phyloP scores from a whole-genome alignment of 2,329 filamentous ascomycete species.

The Alternaria longipes region DNA sequence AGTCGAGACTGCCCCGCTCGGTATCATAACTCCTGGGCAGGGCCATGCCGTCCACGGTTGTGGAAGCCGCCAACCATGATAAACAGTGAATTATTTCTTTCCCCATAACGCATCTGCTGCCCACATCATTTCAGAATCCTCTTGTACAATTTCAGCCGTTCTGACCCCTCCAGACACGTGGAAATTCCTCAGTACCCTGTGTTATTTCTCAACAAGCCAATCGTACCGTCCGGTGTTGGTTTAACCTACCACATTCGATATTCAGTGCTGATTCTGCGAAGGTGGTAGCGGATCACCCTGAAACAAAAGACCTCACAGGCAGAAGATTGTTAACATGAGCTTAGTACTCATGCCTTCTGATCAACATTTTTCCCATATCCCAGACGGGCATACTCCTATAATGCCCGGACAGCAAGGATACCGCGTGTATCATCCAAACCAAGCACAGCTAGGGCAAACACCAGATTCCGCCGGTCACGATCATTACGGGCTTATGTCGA shows the following conservation, averaged over 20 bases:
- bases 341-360: conserved; percentile 2
- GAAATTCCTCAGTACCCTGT: not conserved
- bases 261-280: not conserved
- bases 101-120: not conserved
- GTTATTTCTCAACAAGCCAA: not conserved
- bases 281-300: not conserved
- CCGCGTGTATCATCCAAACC: not conserved
- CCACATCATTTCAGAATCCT: not conserved
- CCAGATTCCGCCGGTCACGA: not conserved
- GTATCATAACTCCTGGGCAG: not conserved
- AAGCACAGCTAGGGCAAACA: not conserved
- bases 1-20: not conserved
- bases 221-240: not conserved
- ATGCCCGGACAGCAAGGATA: not conserved
- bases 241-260: not conserved
- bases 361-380: not conserved
- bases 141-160: not conserved
- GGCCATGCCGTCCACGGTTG: conserved; percentile 6
- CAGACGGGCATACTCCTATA: not conserved
- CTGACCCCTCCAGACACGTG: not conserved
- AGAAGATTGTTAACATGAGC: conserved; percentile 1
- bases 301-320: not conserved
- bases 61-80: conserved; percentile 2
- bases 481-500: not conserved
- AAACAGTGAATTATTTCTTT: not conserved